Conservation (phyloP, 805 yeast species). For the Spathaspora boniae region DNA sequence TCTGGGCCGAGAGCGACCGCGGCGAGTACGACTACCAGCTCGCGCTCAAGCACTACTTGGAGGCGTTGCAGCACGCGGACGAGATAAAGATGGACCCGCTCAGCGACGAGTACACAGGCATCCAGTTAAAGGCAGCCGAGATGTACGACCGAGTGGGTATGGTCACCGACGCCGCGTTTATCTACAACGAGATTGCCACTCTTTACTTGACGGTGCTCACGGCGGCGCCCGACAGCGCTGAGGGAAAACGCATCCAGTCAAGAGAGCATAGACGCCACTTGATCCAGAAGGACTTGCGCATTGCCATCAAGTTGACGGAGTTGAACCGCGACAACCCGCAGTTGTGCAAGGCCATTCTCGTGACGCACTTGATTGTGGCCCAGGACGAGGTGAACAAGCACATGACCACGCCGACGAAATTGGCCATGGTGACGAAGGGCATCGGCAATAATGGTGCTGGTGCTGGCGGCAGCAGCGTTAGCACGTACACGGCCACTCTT, state of each 20-base stretch:
- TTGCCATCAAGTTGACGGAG: slow-evolving; percentile 66
- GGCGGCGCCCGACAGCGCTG: slow-evolving; percentile 26
- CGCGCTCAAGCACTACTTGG: slow-evolving; percentile 70
- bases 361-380: slow-evolving; percentile 63
- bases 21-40: slow-evolving; percentile 57
- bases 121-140: slow-evolving; percentile 82
- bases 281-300: slow-evolving; percentile 67
- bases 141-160: slow-evolving; percentile 72
- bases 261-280: slow-evolving; percentile 47
- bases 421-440: slow-evolving; percentile 1
- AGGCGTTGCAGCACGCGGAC: slow-evolving; percentile 66
- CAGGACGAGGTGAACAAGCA: slow-evolving; percentile 52
- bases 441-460: slow-evolving; percentile 3
- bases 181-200: slow-evolving; percentile 66
- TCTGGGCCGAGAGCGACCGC: slow-evolving; percentile 80
- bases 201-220: slow-evolving; percentile 53
- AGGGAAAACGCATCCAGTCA: slow-evolving; percentile 19
- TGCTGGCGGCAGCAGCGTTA: no score
- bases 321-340: slow-evolving; percentile 45
- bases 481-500: slow-evolving; percentile 14
- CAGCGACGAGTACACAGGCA: slow-evolving; percentile 83
- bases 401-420: slow-evolving; percentile 2
- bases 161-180: slow-evolving; percentile 58
- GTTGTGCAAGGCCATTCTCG: slow-evolving; percentile 52
- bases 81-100: slow-evolving; percentile 52